phyloP scores from a whole-genome alignment of 2,329 filamentous ascomycete genomes.

The Ophiostoma montium region DNA sequence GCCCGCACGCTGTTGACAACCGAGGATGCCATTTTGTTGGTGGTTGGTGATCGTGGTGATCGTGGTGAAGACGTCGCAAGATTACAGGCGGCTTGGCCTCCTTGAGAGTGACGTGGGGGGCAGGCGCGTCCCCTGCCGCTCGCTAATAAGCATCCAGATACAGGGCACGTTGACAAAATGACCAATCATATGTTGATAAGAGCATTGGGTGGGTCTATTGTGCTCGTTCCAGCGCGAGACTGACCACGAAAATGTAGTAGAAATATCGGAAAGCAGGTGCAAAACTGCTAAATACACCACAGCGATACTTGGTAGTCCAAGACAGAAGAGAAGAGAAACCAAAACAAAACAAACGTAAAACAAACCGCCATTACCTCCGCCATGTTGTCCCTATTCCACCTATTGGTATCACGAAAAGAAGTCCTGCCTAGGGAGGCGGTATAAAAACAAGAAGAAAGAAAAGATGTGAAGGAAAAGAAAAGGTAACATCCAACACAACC shows the following conservation, averaged over 20 bases:
- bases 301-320: background rate
- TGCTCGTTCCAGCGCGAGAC: background rate
- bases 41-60: background rate
- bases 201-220: background rate
- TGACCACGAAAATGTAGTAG: background rate
- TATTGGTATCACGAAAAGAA: constrained; percentile 1
- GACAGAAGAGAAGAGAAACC: background rate
- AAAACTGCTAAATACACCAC: background rate
- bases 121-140: background rate
- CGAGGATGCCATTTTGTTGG: background rate
- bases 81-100: background rate
- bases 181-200: background rate
- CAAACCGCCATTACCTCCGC: background rate
- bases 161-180: background rate
- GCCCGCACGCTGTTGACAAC: constrained; percentile 4
- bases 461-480: background rate
- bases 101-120: background rate
- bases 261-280: background rate
- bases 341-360: background rate
- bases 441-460: constrained; percentile 1
- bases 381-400: background rate
- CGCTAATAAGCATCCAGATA: background rate
- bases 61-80: background rate
- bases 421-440: background rate
- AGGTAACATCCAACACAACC: background rate